Conservation (phyloP, 2,329 filamentous ascomycete species). For the Ophiosphaerella narmari region DNA sequence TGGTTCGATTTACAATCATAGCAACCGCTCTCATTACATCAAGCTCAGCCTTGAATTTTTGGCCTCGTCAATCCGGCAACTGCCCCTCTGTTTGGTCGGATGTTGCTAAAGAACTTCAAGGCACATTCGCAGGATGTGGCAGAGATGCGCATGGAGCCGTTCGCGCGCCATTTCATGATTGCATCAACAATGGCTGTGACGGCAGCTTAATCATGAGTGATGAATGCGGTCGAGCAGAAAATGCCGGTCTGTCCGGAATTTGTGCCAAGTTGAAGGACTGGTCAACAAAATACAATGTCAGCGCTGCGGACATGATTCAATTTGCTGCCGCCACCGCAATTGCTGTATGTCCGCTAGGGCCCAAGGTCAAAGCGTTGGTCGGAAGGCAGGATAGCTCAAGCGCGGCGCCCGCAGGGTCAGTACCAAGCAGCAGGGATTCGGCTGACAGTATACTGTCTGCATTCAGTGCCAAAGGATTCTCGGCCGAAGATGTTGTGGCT, state of each 20-base stretch:
- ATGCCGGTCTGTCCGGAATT: constrained; percentile 52
- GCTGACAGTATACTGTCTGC: constrained; percentile 21
- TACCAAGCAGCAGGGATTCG: constrained; percentile 20
- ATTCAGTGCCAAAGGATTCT: constrained; percentile 37
- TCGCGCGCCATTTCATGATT: constrained; percentile 34
- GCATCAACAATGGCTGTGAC: constrained; percentile 34
- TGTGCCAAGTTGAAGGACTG: constrained; percentile 44
- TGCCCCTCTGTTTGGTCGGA: constrained; percentile 28
- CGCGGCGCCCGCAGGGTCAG: constrained; percentile 15
- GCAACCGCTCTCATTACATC: constrained; percentile 7
- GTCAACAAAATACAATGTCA: constrained; percentile 45
- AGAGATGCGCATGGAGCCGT: constrained; percentile 27
- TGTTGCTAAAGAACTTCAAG: constrained; percentile 19
- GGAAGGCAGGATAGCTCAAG: constrained; percentile 24
- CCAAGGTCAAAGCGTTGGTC: constrained; percentile 22
- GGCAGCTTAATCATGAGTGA: constrained; percentile 29
- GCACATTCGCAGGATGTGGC: constrained; percentile 22
- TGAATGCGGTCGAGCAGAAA: constrained; percentile 39
- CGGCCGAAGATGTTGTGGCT: constrained; percentile 36
- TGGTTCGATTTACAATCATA: constrained; percentile 6
- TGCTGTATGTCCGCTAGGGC: constrained; percentile 27
- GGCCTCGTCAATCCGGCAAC: constrained; percentile 11
- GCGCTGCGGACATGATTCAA: constrained; percentile 34
- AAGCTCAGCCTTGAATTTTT: constrained; percentile 10
- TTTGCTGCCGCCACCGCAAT: constrained; percentile 32